These are phyloP conservation scores for Wakefieldia striispora DNA, from an alignment of 768 basidiomycete species.

Conservation along the genomic window DNA sequence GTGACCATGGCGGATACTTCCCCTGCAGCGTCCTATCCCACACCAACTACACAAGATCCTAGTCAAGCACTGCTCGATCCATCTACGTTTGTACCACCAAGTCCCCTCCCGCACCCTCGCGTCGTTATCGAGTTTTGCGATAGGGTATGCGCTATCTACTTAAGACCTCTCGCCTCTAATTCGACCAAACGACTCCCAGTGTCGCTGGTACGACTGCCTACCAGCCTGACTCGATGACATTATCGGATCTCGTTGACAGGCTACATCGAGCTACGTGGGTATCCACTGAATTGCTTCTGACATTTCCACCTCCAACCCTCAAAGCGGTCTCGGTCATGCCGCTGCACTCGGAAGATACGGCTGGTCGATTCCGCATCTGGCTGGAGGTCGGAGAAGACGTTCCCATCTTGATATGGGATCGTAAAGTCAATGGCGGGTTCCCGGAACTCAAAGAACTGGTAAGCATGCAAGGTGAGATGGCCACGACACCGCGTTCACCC, in stretches of 20 bases:
- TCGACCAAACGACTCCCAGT: slow-evolving; percentile 39
- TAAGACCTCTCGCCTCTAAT: slow-evolving; percentile 2
- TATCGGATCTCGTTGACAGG: slow-evolving; percentile 43
- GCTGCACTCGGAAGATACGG: slow-evolving; percentile 74
- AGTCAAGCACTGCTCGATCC: slow-evolving; percentile 38
- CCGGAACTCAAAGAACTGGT: slow-evolving; percentile 87
- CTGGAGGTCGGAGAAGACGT: slow-evolving; percentile 40
- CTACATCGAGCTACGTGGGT: slow-evolving; percentile 90
- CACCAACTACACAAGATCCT: slow-evolving; percentile 5
- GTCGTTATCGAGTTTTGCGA: slow-evolving; percentile 94
- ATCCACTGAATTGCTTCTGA: slow-evolving; percentile 89
- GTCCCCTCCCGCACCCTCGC: slow-evolving; percentile 45
- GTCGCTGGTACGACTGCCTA: slow-evolving; percentile 65
- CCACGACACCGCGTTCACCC: slow-evolving; percentile 5
- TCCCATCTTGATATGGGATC: slow-evolving; percentile 74
- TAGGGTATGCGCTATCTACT: slow-evolving; percentile 50
- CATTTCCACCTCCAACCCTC: slow-evolving; percentile 80
- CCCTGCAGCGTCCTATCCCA: slow-evolving; percentile 3
- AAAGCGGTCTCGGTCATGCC: slow-evolving; percentile 71
- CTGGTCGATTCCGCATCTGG: slow-evolving; percentile 92
- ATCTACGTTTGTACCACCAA: slow-evolving; percentile 56
- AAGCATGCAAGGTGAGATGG: slow-evolving; percentile 26
- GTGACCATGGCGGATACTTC: slow-evolving; percentile 23
- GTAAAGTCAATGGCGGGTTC: slow-evolving; percentile 89
- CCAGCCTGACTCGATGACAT: neutral